These are phyloP conservation scores for Typha latifolia DNA, from an alignment of 176 grass and related monocot species.

Conservation along the genomic window DNA sequence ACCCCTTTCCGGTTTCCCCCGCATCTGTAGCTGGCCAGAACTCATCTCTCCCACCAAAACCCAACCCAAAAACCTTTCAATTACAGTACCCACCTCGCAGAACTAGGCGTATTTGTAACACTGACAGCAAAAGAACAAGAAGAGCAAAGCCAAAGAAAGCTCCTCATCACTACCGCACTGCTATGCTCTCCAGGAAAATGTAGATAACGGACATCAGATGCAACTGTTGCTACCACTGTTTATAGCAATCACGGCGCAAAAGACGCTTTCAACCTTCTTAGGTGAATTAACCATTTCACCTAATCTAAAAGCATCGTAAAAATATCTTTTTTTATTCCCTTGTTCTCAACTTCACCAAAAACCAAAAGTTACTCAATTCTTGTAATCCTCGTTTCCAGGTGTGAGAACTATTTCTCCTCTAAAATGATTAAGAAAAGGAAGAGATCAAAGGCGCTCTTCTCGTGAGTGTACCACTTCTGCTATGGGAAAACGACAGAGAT, in stretches of 20 bases:
- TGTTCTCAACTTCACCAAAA: not conserved
- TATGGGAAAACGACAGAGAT: conserved; percentile 30
- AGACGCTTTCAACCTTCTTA: conserved; percentile 7
- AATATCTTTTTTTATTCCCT: not conserved
- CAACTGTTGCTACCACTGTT: conserved; percentile 6
- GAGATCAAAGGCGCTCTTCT: conserved; percentile 27
- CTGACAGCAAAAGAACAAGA: too few species aligned
- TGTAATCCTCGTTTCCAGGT: not conserved
- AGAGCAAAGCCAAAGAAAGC: not conserved
- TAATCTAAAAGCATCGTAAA: not conserved
- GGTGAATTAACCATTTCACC: conserved; percentile 5
- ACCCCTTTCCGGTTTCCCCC: conserved; percentile 58
- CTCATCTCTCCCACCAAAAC: conserved; percentile 17
- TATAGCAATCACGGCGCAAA: conserved; percentile 3
- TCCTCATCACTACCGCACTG: not conserved
- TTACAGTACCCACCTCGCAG: not conserved
- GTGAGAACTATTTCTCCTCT: too few species aligned
- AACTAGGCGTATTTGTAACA: not conserved
- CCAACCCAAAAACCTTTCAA: not conserved
- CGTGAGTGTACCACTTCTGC: conserved; percentile 34
- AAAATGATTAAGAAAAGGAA: not conserved
- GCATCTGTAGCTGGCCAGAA: conserved; percentile 30
- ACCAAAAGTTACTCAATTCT: not conserved
- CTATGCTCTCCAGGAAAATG: not conserved
- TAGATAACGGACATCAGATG: conserved; percentile 5